Conservation (phyloP, 148 eudicot species). For the Suaeda aralocaspica region DNA sequence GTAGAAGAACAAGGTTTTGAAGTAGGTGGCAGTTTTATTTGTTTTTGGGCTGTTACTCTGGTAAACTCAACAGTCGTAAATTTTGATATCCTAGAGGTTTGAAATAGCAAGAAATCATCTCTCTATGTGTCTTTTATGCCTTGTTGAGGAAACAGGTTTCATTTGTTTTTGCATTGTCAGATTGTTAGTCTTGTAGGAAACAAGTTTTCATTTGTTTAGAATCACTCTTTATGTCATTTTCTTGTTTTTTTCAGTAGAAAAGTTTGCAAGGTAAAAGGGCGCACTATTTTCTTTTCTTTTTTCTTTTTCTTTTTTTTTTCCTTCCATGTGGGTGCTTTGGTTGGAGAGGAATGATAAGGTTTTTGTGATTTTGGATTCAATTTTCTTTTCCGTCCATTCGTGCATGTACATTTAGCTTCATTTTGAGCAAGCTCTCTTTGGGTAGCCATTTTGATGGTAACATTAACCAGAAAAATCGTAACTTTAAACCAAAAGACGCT, state of each 20-base stretch:
- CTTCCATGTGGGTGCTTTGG: neutral
- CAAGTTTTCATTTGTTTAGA: too few relatives aligned
- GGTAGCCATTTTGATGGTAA: too few relatives aligned
- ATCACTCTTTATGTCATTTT: neutral
- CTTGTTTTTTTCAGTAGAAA: too few relatives aligned
- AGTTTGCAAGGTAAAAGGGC: too few relatives aligned
- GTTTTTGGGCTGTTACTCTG: too few relatives aligned
- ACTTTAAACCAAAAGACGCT: too few relatives aligned
- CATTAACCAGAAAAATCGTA: too few relatives aligned
- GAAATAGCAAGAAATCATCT: neutral
- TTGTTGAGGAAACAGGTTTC: neutral
- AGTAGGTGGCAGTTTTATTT: too few relatives aligned
- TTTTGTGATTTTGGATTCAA: neutral
- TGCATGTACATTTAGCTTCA: neutral
- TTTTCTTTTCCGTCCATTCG: neutral
- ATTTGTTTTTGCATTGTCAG: neutral
- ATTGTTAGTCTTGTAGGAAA: too few relatives aligned
- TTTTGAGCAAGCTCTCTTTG: neutral
- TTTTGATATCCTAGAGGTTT: neutral
- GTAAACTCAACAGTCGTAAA: too few relatives aligned
- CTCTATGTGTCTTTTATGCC: neutral
- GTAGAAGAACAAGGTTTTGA: too few relatives aligned
- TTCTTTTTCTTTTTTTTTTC: neutral
- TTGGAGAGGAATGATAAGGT: neutral
- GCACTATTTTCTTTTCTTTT: too few relatives aligned